A percentile compares a stretch with the other conserved stretches of the same genome.
phyloP scores from a whole-genome alignment of 2,329 filamentous ascomycete genomes.

The Pseudogymnoascus sp. region DNA sequence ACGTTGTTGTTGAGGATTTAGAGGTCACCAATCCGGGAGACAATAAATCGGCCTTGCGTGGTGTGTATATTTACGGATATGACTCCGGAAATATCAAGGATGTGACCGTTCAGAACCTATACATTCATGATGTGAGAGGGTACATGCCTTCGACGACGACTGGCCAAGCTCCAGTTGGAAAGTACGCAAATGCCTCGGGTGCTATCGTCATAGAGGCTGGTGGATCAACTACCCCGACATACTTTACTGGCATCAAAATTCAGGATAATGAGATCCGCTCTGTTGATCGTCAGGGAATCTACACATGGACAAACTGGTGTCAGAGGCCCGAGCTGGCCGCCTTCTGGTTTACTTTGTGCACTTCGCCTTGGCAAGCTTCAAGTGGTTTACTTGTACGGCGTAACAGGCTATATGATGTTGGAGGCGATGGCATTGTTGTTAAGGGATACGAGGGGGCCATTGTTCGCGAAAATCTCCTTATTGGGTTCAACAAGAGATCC shows the following conservation, averaged over 20 bases:
- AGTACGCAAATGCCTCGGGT: not conserved
- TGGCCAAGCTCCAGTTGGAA: not conserved
- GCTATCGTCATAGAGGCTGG: not conserved
- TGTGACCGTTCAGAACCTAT: not conserved
- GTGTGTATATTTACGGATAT: not conserved
- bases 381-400: not conserved
- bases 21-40: not conserved
- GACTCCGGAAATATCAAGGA: not conserved
- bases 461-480: not conserved
- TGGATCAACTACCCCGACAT: not conserved
- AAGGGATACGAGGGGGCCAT: not conserved
- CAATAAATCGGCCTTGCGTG: not conserved
- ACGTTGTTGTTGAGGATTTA: not conserved
- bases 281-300: not conserved
- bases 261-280: not conserved
- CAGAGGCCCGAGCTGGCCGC: not conserved
- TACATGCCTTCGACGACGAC: not conserved
- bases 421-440: not conserved
- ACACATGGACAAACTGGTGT: not conserved
- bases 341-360: not conserved
- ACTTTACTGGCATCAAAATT: not conserved
- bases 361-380: not conserved
- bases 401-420: not conserved
- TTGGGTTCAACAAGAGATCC: not conserved
- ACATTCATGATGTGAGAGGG: constrained; percentile 1